These are phyloP conservation scores for Acanthamoeba castellanii DNA, from an alignment of 208 protist genomes.

Conservation along the genomic window DNA sequence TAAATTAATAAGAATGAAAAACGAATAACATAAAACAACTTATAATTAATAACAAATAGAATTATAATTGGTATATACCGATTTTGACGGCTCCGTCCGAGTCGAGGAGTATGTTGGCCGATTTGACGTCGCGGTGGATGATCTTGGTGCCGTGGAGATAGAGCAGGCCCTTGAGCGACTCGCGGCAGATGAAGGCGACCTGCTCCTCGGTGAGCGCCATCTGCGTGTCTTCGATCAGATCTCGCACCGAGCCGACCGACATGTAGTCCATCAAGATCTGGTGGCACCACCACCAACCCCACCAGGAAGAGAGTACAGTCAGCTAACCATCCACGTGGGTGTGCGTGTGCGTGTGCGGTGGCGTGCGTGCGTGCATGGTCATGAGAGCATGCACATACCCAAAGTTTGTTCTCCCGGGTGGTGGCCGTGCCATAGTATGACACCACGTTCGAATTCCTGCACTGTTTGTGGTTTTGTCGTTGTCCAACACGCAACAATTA, in stretches of 20 bases:
- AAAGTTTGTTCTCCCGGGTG: background rate
- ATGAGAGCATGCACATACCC: background rate
- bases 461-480: background rate
- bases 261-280: conserved; percentile 62
- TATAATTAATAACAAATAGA: background rate
- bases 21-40: too few relatives aligned
- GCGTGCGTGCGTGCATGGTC: background rate
- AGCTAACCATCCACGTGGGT: background rate
- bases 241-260: conserved; percentile 19
- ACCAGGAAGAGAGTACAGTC: background rate
- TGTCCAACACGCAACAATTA: background rate
- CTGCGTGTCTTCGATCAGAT: conserved; percentile 44
- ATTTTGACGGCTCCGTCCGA: conserved; percentile 18
- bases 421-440: conserved; percentile 25
- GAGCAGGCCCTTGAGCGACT: conserved; percentile 35
- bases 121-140: conserved; percentile 43
- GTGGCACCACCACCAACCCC: background rate
- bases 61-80: background rate
- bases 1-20: background rate
- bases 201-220: conserved; percentile 41
- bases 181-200: conserved; percentile 23
- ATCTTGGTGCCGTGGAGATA: conserved; percentile 57
- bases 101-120: conserved; percentile 57
- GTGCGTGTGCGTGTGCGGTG: background rate
- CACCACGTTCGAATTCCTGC: conserved; percentile 35